Evolutionary conservation across 768 basidiomycete genomes (phyloP).

Genomic region (Dacryopinax spathularia): DNA sequence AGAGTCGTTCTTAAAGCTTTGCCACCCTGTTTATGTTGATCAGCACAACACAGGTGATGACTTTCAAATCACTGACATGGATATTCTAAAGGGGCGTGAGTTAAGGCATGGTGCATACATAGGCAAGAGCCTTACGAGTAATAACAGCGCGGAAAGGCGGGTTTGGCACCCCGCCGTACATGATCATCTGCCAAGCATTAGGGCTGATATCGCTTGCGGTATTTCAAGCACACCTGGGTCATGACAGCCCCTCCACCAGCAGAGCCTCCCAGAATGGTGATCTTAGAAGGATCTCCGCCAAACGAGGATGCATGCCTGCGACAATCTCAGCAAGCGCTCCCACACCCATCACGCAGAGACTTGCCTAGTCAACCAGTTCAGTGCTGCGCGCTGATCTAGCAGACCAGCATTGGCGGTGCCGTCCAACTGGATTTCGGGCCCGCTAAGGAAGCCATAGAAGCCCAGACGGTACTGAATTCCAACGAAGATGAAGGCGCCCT

Average conservation of each 20-base stretch:
- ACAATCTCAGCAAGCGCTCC: no score
- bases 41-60: no score
- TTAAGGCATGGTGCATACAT: not conserved
- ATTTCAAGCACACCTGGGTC: no score
- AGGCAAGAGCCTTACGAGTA: not conserved
- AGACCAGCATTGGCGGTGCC: slow-evolving; percentile 15
- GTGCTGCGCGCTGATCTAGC: slow-evolving; percentile 13
- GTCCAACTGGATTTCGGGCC: slow-evolving; percentile 6
- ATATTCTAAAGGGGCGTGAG: not conserved
- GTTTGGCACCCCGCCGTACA: slow-evolving; percentile 10
- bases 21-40: no score
- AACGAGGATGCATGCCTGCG: slow-evolving; percentile 11
- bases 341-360: no score
- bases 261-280: slow-evolving; percentile 12
- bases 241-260: not conserved
- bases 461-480: slow-evolving; percentile 16
- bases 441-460: slow-evolving; percentile 13
- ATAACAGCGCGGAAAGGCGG: slow-evolving; percentile 13
- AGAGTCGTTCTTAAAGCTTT: not conserved
- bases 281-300: slow-evolving; percentile 13
- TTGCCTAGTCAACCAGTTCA: slow-evolving; percentile 16
- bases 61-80: no score
- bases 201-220: no score
- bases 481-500: slow-evolving; percentile 10
- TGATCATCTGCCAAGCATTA: no score